Conservation (phyloP, 495 filamentous ascomycete species). For the Cercophora scortea region DNA sequence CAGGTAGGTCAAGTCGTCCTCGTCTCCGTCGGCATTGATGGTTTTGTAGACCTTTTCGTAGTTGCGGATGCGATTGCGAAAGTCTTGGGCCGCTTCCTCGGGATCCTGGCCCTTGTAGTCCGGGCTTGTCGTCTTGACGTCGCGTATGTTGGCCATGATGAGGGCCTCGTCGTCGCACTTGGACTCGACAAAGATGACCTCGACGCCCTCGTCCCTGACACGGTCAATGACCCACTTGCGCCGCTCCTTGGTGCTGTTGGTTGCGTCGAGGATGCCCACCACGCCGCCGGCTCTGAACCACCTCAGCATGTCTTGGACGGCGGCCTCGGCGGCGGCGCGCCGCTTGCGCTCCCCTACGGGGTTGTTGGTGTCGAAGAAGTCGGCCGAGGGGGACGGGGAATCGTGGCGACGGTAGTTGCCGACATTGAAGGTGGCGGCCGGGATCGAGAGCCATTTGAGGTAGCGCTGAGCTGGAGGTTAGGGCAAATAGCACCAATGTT, state of each 20-base stretch:
- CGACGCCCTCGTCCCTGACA: constrained; percentile 63
- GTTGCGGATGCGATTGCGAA: constrained; percentile 87
- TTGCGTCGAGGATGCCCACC: constrained; percentile 90
- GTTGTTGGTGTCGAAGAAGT: constrained; percentile 89
- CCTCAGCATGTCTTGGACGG: constrained; percentile 80
- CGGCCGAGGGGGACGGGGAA: constrained; percentile 77
- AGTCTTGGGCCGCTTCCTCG: constrained; percentile 80
- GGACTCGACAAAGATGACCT: constrained; percentile 90
- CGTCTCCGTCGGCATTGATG: constrained; percentile 67
- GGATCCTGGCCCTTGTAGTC: constrained; percentile 94
- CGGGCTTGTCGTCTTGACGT: constrained; percentile 93
- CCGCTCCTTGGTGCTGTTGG: constrained; percentile 85
- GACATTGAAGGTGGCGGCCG: constrained; percentile 91
- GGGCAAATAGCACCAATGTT: neutral
- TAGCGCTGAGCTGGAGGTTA: constrained; percentile 72
- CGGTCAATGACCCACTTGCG: constrained; percentile 83
- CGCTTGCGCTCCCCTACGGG: constrained; percentile 83
- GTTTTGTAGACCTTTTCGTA: constrained; percentile 95
- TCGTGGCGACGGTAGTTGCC: constrained; percentile 83
- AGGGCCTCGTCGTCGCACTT: constrained; percentile 91
- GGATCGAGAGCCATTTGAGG: constrained; percentile 90
- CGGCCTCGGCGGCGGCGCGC: constrained; percentile 78
- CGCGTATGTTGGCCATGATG: constrained; percentile 94
- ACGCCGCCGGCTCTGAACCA: constrained; percentile 78
- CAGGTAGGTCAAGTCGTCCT: constrained; percentile 80